Evolutionary conservation across 2,329 filamentous ascomycete genomes (phyloP).

Genomic region (Dactylellina sp.): DNA sequence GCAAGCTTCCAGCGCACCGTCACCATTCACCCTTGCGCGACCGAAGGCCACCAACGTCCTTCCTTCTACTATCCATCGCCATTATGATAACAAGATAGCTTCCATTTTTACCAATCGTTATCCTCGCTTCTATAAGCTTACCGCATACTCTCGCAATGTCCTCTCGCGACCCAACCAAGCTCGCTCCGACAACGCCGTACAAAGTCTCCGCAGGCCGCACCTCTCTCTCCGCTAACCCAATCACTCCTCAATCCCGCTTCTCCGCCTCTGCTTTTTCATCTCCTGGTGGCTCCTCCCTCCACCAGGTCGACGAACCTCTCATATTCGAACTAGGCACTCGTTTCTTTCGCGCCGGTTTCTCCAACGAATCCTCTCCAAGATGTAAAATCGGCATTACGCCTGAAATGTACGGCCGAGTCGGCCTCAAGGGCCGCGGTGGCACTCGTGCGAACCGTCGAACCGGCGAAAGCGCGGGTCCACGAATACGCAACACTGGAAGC

Average conservation of each 20-base stretch:
- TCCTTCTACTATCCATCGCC: neutral
- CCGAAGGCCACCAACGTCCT: neutral
- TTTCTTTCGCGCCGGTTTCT: conserved; percentile 83
- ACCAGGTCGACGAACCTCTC: conserved; percentile 83
- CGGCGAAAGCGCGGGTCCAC: conserved; percentile 64
- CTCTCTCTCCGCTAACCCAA: conserved; percentile 39
- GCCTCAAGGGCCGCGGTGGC: conserved; percentile 77
- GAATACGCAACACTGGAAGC: conserved; percentile 70
- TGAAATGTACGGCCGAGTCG: conserved; percentile 79
- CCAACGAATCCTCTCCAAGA: conserved; percentile 79
- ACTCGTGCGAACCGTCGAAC: conserved; percentile 68
- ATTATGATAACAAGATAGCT: conserved; percentile 46
- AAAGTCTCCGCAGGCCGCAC: conserved; percentile 35
- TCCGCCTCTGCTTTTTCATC: conserved; percentile 69
- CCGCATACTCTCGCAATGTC: conserved; percentile 40
- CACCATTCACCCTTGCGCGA: too few species aligned
- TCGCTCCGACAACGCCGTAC: conserved; percentile 50
- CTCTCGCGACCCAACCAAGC: conserved; percentile 52
- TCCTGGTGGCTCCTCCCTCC: conserved; percentile 68
- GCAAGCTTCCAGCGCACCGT: neutral
- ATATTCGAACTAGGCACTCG: conserved; percentile 86
- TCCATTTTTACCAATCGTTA: conserved; percentile 3
- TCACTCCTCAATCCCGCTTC: conserved; percentile 52
- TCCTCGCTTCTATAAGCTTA: neutral
- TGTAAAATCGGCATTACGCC: conserved; percentile 79